Percentiles rank a stretch among this genome's conserved stretches.
phyloP scores from a whole-genome alignment of 2,329 filamentous ascomycete species.

The Exophiala viscosa region DNA sequence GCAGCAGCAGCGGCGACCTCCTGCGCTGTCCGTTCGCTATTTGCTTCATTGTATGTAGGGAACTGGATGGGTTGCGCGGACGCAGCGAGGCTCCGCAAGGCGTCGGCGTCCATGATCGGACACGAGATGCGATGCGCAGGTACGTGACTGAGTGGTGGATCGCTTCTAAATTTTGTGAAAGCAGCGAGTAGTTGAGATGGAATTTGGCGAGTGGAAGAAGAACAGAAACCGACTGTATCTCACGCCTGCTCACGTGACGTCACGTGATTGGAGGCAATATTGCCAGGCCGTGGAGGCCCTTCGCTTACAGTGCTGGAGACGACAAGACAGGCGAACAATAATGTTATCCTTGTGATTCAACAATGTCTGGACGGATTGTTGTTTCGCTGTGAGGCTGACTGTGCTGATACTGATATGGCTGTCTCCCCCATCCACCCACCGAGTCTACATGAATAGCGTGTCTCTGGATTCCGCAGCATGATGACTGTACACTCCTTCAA shows the following conservation, averaged over 20 bases:
- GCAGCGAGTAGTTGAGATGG: constrained; percentile 1
- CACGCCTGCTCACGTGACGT: not conserved
- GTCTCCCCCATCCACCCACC: no score
- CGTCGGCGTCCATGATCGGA: constrained; percentile 15
- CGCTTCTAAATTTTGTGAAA: not conserved
- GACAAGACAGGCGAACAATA: no score
- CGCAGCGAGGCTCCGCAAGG: constrained; percentile 14
- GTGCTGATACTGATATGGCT: no score
- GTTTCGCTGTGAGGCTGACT: not conserved
- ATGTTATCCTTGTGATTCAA: no score
- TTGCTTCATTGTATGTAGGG: constrained; percentile 6
- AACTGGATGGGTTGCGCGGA: constrained; percentile 19
- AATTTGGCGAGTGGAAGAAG: no score
- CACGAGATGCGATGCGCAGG: not conserved
- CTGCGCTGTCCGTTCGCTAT: constrained; percentile 5
- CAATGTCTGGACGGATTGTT: not conserved
- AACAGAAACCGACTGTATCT: not conserved
- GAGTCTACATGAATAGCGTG: not conserved
- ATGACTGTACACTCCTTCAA: constrained; percentile 4
- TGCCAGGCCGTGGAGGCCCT: no score
- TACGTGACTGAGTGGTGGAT: constrained; percentile 1
- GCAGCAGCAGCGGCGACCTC: constrained; percentile 9
- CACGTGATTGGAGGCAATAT: not conserved
- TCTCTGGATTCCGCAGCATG: not conserved
- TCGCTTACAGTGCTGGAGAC: no score